Evolutionary conservation across 371 early-diverging fungal species (phyloP).

Genomic region (Amoeboaphelidium protococcarum): DNA sequence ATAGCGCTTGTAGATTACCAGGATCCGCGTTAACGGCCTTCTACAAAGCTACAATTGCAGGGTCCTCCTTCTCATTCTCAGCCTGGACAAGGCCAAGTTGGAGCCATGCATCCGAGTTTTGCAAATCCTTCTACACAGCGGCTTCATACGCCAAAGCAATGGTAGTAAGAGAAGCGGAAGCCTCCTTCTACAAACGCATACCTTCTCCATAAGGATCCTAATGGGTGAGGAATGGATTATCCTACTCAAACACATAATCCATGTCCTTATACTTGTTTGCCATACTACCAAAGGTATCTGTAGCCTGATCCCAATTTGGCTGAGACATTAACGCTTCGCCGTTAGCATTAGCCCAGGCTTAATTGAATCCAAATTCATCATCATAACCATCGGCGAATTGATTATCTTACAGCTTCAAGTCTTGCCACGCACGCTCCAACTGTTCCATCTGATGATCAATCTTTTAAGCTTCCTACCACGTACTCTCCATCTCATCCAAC

Average conservation of each 20-base stretch:
- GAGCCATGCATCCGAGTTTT: constrained; percentile 58
- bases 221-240: constrained; percentile 12
- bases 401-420: too few relatives aligned
- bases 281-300: too few relatives aligned
- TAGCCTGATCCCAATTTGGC: too few relatives aligned
- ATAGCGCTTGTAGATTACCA: constrained; percentile 34
- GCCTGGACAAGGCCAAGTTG: constrained; percentile 60
- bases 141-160: constrained; percentile 61
- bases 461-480: too few relatives aligned
- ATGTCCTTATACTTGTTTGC: too few relatives aligned
- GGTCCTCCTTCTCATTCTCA: constrained; percentile 76
- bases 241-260: constrained; percentile 15
- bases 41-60: constrained; percentile 65
- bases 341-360: too few relatives aligned
- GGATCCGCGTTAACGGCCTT: constrained; percentile 47
- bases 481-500: too few relatives aligned
- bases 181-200: constrained; percentile 5
- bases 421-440: too few relatives aligned
- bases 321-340: too few relatives aligned
- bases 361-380: too few relatives aligned
- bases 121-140: constrained; percentile 42
- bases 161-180: constrained; percentile 9
- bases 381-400: too few relatives aligned
- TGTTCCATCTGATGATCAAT: too few relatives aligned
- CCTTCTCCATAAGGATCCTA: constrained; percentile 12